Evolutionary conservation across 805 yeast genomes (phyloP).

Genomic region (Candida ovalis): DNA sequence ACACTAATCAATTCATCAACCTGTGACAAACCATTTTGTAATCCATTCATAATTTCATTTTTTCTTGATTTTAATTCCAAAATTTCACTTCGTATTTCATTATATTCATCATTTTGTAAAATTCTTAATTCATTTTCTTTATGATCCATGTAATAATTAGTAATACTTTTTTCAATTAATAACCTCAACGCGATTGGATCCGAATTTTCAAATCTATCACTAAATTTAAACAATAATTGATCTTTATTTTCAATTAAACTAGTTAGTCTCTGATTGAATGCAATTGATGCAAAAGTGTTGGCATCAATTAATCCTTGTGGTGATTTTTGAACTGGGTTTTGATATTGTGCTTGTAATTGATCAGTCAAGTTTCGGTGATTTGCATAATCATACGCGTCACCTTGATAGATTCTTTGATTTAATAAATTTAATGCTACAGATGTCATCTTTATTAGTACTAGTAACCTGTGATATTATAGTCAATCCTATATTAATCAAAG

Average conservation of each 20-base stretch:
- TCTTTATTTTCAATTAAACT: constrained; percentile 10
- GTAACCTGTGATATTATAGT: too few species aligned
- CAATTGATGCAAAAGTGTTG: neutral
- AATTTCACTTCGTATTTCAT: constrained; percentile 5
- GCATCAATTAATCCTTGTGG: neutral
- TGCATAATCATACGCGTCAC: constrained; percentile 4
- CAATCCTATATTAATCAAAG: too few species aligned
- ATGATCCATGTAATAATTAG: constrained; percentile 12
- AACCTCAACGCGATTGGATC: constrained; percentile 13
- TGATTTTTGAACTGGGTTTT: neutral
- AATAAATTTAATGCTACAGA: neutral
- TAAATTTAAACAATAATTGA: constrained; percentile 9
- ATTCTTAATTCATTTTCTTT: constrained; percentile 1
- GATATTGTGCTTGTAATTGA: constrained; percentile 13
- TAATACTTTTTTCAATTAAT: constrained; percentile 16
- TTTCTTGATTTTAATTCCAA: constrained; percentile 7
- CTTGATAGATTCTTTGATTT: neutral
- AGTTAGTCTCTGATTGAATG: constrained; percentile 8
- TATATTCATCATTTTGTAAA: constrained; percentile 13
- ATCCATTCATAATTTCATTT: neutral
- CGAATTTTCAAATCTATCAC: constrained; percentile 6
- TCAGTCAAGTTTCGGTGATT: constrained; percentile 10
- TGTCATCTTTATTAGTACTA: neutral
- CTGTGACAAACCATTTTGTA: neutral
- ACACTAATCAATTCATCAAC: constrained; percentile 4